Base-by-base conservation (phyloP, 202 grass and related monocot genomes). In the Carex sylvatica region DNA sequence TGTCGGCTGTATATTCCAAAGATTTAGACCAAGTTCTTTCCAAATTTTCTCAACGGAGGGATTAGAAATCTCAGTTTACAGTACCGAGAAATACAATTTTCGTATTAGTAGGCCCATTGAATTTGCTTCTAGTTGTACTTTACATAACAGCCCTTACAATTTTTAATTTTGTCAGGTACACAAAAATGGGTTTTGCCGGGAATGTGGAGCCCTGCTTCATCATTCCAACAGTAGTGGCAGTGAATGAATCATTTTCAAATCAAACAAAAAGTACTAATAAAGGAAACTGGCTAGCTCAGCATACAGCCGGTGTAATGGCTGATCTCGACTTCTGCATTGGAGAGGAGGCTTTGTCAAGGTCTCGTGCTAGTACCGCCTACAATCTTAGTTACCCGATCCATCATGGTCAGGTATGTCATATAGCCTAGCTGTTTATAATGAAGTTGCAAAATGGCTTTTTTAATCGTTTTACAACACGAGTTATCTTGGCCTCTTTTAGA, bases 141-240 rank as follows among this genome's bases (percentile, higher is more conserved):
- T 30, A 42, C 18, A 58, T 77, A 36, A n/a, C 51, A 35, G 53
- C 9, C 40, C 15, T 77, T 59, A 52, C 15, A 77, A 59, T 56
- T 59, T 19, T 52, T 69, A 33, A 13, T 51, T 14, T 13, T 36
- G 47, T 77, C 79, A 99, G 96, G 84, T 99, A 96, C 83, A 95
- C 96, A 54, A 99, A 99, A 87, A 99, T 99, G 93, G 96, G 96
- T 30, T 99, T 93, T 89, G 89, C 96, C 15, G 96, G 96, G 75
- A 99, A 99, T 88, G 96, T 99, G 70, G 96, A 99, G 84, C 96
- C 96, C 14, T 93, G 91, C 83, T 99, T 99, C 84, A 93, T 99
- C 78, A 96, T 89, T 71, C 96, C 96, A 44, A 99, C 96, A 16
- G 93, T 90, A 76, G 96, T 99, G 71, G 96, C 96, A 49, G 88